A percentile compares a stretch with the other conserved stretches of the same genome.
Conservation (phyloP, 2,329 filamentous ascomycete species). For the Diaporthe amygdali region DNA sequence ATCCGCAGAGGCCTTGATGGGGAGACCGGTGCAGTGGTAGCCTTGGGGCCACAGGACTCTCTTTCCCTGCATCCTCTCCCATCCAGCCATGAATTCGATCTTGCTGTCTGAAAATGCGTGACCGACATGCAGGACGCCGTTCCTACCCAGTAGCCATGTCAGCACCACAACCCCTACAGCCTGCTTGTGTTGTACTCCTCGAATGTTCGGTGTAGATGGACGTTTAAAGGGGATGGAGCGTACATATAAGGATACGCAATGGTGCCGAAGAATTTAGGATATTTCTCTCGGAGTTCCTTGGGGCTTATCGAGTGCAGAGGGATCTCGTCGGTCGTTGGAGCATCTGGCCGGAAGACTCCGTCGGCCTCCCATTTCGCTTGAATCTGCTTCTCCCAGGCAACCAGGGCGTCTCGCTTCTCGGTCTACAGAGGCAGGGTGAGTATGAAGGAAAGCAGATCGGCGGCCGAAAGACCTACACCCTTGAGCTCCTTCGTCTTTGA, state of each 20-base stretch:
- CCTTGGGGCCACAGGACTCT: conserved; percentile 87
- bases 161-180: background rate
- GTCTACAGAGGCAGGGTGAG: conserved; percentile 57
- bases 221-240: background rate
- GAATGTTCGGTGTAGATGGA: background rate
- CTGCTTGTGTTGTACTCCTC: background rate
- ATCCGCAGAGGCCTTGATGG: conserved; percentile 96
- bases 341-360: conserved; percentile 83
- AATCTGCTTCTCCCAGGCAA: conserved; percentile 89
- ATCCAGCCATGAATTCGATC: conserved; percentile 89
- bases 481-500: conserved; percentile 68
- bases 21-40: conserved; percentile 97
- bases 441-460: background rate
- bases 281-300: conserved; percentile 76
- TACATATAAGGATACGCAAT: conserved; percentile 50
- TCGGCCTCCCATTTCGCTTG: conserved; percentile 82
- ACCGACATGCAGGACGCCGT: conserved; percentile 86
- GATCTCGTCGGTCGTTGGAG: conserved; percentile 75
- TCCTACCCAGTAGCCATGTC: conserved; percentile 62
- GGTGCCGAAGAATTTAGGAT: conserved; percentile 88
- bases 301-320: conserved; percentile 76
- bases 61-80: conserved; percentile 90
- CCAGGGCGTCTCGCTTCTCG: conserved; percentile 83
- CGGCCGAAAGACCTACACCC: conserved; percentile 47
- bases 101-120: conserved; percentile 93